Evolutionary conservation across 2,329 filamentous ascomycete species (phyloP), one percentile per base, ranked within the genome.

Genomic region (Bipolaris victoriae): DNA sequence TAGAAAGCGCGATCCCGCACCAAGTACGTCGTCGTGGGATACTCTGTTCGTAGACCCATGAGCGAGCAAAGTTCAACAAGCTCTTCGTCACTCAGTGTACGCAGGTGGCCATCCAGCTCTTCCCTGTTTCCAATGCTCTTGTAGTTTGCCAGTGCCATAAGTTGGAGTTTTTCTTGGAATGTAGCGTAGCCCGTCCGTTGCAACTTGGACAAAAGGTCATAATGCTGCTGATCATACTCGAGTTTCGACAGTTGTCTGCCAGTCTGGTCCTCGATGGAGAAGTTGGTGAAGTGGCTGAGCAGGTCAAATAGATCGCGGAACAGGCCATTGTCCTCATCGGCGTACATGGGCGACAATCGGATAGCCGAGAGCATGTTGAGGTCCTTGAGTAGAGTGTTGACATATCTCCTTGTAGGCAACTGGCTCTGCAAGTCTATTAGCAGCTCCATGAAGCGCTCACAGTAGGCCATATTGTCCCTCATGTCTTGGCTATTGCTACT

Each of bases 361-460:
- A 97, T 87, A 9, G 90, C 86, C 1, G 94, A 82, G 26, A 97
- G 78, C 20, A 96, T 77, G 72, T 98, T 92, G 44, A 98, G 80
- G 72, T 99, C 94, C 67, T 90, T 88, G 13, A 98, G 77, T 40
- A 99, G 80, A 1, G 91, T 88, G 75, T 97, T 97, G 72, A 96
- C 91, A 74, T 98, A 98, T 76, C 95, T 87, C 66, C 95, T 84
- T 3, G 96, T 99, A 0, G 95, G 95, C 46, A 98, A 81, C 75
- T 99, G 95, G 69, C 94, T 97, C 74, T 96, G 88, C 18, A 99
- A 80, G 73, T 99, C 95, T 7, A 90, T 89, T 46, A 99, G 81
- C 49, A 99, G 89, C 76, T 99, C 95, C 49, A 95, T 78, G 62
- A 98, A 94, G n/a, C 93, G 86, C 76, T 98, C 94, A 73, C 92